Evolutionary conservation across 2,329 filamentous ascomycete genomes (phyloP).

Genomic region (Aureobasidium sp.): DNA sequence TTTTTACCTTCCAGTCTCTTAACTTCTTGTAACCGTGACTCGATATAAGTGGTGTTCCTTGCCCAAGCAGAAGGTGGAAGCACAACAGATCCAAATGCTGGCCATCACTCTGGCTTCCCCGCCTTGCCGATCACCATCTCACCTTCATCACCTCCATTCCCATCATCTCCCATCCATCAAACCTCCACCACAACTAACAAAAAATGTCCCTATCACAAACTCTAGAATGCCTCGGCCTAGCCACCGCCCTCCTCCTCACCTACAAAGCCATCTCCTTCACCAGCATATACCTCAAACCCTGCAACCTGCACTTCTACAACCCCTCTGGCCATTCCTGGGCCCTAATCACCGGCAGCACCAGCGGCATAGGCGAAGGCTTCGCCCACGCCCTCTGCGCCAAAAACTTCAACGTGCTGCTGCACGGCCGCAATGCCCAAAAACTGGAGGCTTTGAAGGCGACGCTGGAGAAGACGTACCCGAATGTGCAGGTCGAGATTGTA

Average conservation of each 20-base stretch:
- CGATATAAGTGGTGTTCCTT: too few relatives aligned
- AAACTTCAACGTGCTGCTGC: conserved; percentile 50
- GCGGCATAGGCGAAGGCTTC: conserved; percentile 47
- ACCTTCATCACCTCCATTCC: neutral
- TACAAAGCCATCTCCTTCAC: conserved; percentile 19
- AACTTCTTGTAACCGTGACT: too few relatives aligned
- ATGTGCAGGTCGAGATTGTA: conserved; percentile 31
- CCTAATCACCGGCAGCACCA: conserved; percentile 45
- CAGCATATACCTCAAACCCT: conserved; percentile 20
- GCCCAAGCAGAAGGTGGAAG: too few relatives aligned
- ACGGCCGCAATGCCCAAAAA: conserved; percentile 46
- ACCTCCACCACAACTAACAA: neutral
- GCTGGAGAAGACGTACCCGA: conserved; percentile 34
- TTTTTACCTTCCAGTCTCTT: too few relatives aligned
- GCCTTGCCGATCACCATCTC: neutral
- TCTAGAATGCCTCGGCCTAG: neutral
- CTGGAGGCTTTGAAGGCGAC: conserved; percentile 34
- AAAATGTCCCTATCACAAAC: neutral
- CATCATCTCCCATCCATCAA: neutral
- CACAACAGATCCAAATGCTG: too few relatives aligned
- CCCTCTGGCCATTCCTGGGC: conserved; percentile 31
- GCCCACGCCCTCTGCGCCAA: conserved; percentile 41
- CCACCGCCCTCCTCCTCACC: neutral
- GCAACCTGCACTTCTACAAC: conserved; percentile 20
- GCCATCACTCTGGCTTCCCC: neutral